Evolutionary conservation across 2,329 filamentous ascomycete genomes (phyloP).

Genomic region (Colletotrichum spinosum): DNA sequence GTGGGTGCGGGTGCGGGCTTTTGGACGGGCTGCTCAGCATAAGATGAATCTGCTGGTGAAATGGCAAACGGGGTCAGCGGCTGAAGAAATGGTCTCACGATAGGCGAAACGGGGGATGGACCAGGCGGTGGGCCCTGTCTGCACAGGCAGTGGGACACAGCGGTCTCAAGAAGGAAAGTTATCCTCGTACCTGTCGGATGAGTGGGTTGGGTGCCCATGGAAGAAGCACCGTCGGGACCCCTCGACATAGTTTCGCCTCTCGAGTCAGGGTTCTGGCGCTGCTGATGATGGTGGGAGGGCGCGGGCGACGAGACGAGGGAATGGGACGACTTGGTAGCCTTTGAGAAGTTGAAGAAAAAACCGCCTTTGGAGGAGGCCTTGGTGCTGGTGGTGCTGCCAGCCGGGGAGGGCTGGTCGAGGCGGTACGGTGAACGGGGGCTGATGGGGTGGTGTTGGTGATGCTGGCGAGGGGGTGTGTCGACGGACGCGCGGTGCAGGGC

Average conservation of each 20-base stretch:
- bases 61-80: conserved; percentile 28
- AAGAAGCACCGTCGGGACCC: conserved; percentile 46
- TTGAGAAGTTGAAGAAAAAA: conserved; percentile 64
- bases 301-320: conserved; percentile 43
- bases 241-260: conserved; percentile 53
- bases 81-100: conserved; percentile 37
- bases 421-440: conserved; percentile 41
- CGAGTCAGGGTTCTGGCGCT: conserved; percentile 48
- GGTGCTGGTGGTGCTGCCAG: conserved; percentile 44
- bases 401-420: conserved; percentile 40
- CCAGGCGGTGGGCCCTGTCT: conserved; percentile 33
- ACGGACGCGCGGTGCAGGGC: conserved; percentile 41
- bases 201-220: conserved; percentile 36
- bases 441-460: conserved; percentile 42
- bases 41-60: conserved; percentile 44
- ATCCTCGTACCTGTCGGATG: conserved; percentile 39
- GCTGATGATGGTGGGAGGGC: conserved; percentile 34
- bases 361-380: conserved; percentile 59
- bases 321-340: conserved; percentile 56
- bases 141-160: conserved; percentile 36
- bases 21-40: conserved; percentile 50
- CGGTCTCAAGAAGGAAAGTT: conserved; percentile 37
- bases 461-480: conserved; percentile 40
- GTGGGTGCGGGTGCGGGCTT: conserved; percentile 53
- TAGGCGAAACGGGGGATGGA: conserved; percentile 38